These are phyloP conservation scores for Ballota nigra DNA, from an alignment of 257 asterid genomes.

Conservation along the genomic window DNA sequence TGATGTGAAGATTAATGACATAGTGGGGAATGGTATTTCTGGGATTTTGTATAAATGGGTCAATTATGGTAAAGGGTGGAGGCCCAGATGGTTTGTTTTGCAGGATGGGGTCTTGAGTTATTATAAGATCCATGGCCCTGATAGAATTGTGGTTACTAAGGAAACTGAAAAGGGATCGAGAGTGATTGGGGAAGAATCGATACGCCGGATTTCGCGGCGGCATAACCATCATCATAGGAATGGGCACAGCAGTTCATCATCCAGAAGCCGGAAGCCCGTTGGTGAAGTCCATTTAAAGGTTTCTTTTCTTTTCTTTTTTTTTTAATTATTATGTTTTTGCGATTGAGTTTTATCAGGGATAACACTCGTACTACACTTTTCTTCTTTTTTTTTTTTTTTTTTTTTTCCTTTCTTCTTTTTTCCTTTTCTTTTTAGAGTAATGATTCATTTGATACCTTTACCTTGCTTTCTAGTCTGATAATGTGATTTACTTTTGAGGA, in stretches of 20 bases:
- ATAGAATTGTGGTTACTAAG: conserved; percentile 56
- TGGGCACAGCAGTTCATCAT: conserved; percentile 29
- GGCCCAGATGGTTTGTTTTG: conserved; percentile 96
- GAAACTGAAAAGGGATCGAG: conserved; percentile 73
- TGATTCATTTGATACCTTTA: conserved; percentile 7
- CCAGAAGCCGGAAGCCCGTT: conserved; percentile 55
- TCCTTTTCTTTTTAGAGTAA: background rate
- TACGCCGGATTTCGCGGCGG: conserved; percentile 50
- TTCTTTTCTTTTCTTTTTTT: background rate
- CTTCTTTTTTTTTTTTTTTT: background rate
- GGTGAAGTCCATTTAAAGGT: conserved; percentile 99
- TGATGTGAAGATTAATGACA: conserved; percentile 72
- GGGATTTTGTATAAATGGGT: conserved; percentile 93
- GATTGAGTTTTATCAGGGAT: conserved; percentile 14
- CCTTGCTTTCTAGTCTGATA: background rate
- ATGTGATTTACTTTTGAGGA: background rate
- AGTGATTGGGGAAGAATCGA: conserved; percentile 83
- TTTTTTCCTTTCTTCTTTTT: too few species aligned
- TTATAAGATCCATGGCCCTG: conserved; percentile 93
- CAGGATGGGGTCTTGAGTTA: conserved; percentile 95
- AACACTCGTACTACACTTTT: background rate
- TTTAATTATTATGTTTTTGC: background rate
- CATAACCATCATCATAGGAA: conserved; percentile 31
- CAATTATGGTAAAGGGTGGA: conserved; percentile 97
- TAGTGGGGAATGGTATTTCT: conserved; percentile 82